phyloP scores from a whole-genome alignment of 2,329 filamentous ascomycete genomes.

The Sphaceloma murrayae region DNA sequence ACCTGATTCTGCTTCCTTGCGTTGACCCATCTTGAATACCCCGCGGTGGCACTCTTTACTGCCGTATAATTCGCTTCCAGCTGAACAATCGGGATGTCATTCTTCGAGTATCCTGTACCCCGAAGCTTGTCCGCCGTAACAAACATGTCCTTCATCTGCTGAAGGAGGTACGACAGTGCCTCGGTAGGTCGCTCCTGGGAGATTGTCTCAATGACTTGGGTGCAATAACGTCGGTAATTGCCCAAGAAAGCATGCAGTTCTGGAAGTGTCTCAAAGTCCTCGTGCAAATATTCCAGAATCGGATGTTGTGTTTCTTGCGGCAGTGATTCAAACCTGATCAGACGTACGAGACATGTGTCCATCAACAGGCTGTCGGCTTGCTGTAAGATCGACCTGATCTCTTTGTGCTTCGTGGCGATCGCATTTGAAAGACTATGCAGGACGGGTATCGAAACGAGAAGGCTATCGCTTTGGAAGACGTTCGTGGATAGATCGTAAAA shows the following conservation, averaged over 20 bases:
- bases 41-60: constrained; percentile 79
- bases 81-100: constrained; percentile 61
- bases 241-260: constrained; percentile 91
- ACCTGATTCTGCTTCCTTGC: constrained; percentile 33
- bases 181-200: constrained; percentile 74
- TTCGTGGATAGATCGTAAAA: constrained; percentile 72
- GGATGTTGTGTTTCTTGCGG: constrained; percentile 73
- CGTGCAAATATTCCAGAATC: constrained; percentile 70
- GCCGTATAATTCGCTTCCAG: constrained; percentile 86
- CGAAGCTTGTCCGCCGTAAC: constrained; percentile 39
- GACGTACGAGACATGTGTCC: constrained; percentile 69
- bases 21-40: constrained; percentile 69
- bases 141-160: constrained; percentile 63
- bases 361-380: constrained; percentile 64
- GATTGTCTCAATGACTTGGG: constrained; percentile 76
- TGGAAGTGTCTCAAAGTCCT: constrained; percentile 90
- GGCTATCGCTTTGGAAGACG: constrained; percentile 73
- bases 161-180: constrained; percentile 79
- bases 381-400: constrained; percentile 51
- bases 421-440: constrained; percentile 83
- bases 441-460: constrained; percentile 87
- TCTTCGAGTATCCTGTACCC: constrained; percentile 48
- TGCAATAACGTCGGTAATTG: constrained; percentile 88
- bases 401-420: constrained; percentile 60
- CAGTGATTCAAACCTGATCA: constrained; percentile 79